Base-by-base conservation (phyloP, 2,329 filamentous ascomycete species). In the Metarhizium humberi region DNA sequence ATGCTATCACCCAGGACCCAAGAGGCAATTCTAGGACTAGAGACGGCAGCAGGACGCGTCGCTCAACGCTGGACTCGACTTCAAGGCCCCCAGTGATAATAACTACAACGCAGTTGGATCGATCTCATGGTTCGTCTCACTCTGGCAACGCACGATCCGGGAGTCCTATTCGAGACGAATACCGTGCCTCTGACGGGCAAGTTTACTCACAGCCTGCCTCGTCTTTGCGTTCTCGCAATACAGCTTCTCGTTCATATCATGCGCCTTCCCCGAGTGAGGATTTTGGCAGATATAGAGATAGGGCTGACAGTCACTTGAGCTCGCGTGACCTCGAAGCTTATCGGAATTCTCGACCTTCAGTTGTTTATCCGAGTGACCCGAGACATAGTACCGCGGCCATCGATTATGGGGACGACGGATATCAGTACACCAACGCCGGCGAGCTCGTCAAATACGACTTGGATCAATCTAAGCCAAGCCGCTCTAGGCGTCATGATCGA, bases 391-490 rank as follows among this genome's bases (percentile, higher is more conserved):
- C 70, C 14, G 68, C 71, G 55, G 67, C 73, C 8, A 69, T 78
- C 48, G 78, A 80, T 59, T 82, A 81, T 58, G 79, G 78, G 13
- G 78, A 80, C 34, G 78, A 83, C 50, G 81, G 78, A 8, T 86
- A 81, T 61, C 80, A 83, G 61, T 86, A 86, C 62, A 85, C 82
- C 8, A 84, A 81, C 56, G 81, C 81, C 14, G 77, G 79, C 58
- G 82, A 85, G 54, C 66, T 86, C 52, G 81, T 79, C 40, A 74
- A 78, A 52, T 85, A 85, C 61, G 83, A 86, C 63, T 68, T 86
- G 32, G 78, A 81, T 56, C 75, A 83, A 56, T 69, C 75, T 34
- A 71, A 69, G 32, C 71, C 73, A 4, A 65, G 72, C 36, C 68
- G 69, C 52, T 66, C 49, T 11, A 52, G 68, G 47, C 66, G 69